phyloP scores from a whole-genome alignment of 2,329 filamentous ascomycete genomes.

The Diplodia seriata region DNA sequence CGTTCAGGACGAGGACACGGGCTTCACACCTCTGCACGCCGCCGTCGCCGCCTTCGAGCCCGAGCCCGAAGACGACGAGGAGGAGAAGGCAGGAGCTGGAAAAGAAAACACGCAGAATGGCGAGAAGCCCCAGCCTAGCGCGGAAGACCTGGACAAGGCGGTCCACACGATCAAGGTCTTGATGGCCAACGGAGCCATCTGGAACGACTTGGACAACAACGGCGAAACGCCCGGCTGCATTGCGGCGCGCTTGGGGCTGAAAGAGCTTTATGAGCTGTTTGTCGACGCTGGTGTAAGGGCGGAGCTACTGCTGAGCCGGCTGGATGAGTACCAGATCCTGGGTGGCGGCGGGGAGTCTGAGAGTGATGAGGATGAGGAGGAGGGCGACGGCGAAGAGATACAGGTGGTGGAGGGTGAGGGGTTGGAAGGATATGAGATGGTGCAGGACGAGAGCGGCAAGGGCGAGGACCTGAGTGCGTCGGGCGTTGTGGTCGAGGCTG shows the following conservation, averaged over 20 bases:
- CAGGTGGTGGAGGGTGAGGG: constrained; percentile 35
- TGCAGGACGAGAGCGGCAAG: constrained; percentile 56
- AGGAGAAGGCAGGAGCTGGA: constrained; percentile 1
- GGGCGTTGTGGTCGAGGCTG: constrained; percentile 30
- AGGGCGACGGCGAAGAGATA: constrained; percentile 36
- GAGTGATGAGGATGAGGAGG: constrained; percentile 56
- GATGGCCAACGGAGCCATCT: constrained; percentile 88
- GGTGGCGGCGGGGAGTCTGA: constrained; percentile 62
- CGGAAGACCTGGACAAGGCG: constrained; percentile 58
- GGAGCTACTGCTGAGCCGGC: constrained; percentile 80
- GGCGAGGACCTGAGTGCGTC: constrained; percentile 32
- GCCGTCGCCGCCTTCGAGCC: constrained; percentile 72
- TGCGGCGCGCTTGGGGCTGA: constrained; percentile 71
- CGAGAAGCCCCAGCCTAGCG: constrained; percentile 41
- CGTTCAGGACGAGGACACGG: constrained; percentile 82
- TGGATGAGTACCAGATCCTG: constrained; percentile 82
- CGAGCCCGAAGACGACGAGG: constrained; percentile 40
- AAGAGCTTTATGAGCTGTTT: constrained; percentile 77
- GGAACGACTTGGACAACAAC: constrained; percentile 90
- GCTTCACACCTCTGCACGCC: constrained; percentile 86
- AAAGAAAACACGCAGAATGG: constrained; percentile 38
- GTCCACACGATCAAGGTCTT: constrained; percentile 75
- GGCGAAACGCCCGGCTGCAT: constrained; percentile 92
- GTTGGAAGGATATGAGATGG: constrained; percentile 51
- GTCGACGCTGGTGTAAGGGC: constrained; percentile 90